Base-by-base conservation (phyloP, 805 yeast genomes). In the Barnettozyma populi region DNA sequence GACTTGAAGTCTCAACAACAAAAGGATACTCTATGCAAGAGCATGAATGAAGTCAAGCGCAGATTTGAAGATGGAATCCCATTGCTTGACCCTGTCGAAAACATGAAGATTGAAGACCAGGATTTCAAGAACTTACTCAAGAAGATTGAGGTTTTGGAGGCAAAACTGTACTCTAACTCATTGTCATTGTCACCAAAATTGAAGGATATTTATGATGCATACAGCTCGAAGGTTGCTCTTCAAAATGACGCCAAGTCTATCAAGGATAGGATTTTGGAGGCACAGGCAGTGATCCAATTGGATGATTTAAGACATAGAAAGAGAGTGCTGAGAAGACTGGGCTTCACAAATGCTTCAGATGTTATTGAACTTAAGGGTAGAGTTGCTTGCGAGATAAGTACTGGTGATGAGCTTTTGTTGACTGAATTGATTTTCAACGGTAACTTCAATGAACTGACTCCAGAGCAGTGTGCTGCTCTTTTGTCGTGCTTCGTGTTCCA, bases 381-480 rank as follows among this genome's bases (percentile, higher is more conserved):
- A 64, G 98, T 94, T 48, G 97, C 97, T 0, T 92, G 98, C 67
- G 97, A 92, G 61, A 92, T 92, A 57, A 82, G 92, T 57, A 85
- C 95, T 20, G 97, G 97, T 50, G 80, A 76, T 56, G 96, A 89
- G 67, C 69, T 89, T 47, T 63, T 89, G 52, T 68, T 94, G 44
- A 94, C 99, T 0, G 99, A 94, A 64, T 72, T 94, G 56, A 86
- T 94, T 29, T 94, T 94, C 75, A 90, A 90, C 64, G 98, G 98
- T 78, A 86, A 87, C 21, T 94, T 94, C 71, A 89, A 83, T 58
- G 96, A 89, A 44, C 72, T 94, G 51, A 75, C 82, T 5, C 84
- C 96, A 2, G 96, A 87, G 58, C 97, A 90, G 64, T 82, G 95
- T 66, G 97, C 97, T 11, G 88, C 97, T 0, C 69, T 94, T 45